These are phyloP conservation scores for Chrysosporium queenslandicum DNA, from an alignment of 2,329 filamentous ascomycete genomes.

Conservation along the genomic window DNA sequence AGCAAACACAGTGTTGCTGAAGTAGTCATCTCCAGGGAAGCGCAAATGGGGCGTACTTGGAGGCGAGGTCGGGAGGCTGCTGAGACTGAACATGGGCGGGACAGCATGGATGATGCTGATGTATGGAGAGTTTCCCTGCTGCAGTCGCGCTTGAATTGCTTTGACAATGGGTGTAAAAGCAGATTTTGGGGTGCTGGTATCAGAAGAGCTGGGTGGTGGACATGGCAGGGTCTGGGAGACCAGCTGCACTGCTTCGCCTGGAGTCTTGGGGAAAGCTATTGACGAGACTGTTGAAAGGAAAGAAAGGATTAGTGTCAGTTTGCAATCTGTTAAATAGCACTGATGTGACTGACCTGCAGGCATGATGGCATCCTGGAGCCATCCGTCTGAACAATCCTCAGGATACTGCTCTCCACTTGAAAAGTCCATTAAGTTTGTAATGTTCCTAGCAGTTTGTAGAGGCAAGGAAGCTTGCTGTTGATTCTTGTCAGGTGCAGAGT, in stretches of 20 bases:
- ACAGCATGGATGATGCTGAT: slow-evolving; percentile 57
- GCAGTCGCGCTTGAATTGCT: slow-evolving; percentile 45
- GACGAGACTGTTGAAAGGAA: too few species aligned
- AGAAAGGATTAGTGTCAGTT: too few species aligned
- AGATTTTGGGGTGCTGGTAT: slow-evolving; percentile 9
- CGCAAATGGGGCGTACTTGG: slow-evolving; percentile 46
- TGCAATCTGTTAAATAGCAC: too few species aligned
- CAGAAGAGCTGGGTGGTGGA: slow-evolving; percentile 36
- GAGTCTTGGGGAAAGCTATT: too few species aligned
- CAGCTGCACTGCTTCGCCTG: slow-evolving; percentile 40
- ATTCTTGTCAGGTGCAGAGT: slow-evolving; percentile 3
- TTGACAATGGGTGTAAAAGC: slow-evolving; percentile 48
- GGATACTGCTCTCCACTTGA: slow-evolving; percentile 27
- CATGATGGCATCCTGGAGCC: slow-evolving; percentile 32
- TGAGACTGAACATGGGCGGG: slow-evolving; percentile 51
- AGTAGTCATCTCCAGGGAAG: slow-evolving; percentile 49
- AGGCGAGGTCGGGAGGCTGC: slow-evolving; percentile 53
- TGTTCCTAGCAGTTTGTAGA: not conserved
- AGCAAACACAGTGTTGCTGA: slow-evolving; percentile 52
- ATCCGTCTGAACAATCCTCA: slow-evolving; percentile 26
- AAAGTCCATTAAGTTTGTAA: slow-evolving; percentile 16
- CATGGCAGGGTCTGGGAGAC: slow-evolving; percentile 53
- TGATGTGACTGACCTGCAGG: slow-evolving; percentile 27
- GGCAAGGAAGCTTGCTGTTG: slow-evolving; percentile 2
- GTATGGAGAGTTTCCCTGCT: slow-evolving; percentile 45